These are phyloP conservation scores for Calonectria leucothoes DNA, from an alignment of 2,329 filamentous ascomycete genomes.

Conservation along the genomic window DNA sequence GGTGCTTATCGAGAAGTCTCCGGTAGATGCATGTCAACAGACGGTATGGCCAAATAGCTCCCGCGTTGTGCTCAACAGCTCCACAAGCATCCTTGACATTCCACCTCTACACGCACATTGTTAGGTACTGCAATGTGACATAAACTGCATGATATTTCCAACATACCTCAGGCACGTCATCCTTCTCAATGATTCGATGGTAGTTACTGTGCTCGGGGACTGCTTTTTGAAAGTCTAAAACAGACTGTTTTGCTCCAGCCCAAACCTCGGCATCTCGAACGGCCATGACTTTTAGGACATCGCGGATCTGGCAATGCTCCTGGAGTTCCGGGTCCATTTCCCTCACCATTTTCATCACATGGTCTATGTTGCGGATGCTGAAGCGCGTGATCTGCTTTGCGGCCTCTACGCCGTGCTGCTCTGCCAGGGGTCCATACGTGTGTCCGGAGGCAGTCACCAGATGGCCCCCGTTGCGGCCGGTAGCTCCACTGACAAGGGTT, in stretches of 20 bases:
- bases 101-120: slow-evolving; percentile 27
- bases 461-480: slow-evolving; percentile 46
- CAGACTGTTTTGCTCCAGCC: slow-evolving; percentile 26
- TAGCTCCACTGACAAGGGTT: slow-evolving; percentile 43
- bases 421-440: slow-evolving; percentile 47
- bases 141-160: background rate
- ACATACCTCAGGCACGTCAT: slow-evolving; percentile 33
- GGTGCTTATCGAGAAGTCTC: slow-evolving; percentile 47
- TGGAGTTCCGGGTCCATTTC: slow-evolving; percentile 26
- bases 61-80: slow-evolving; percentile 54
- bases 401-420: slow-evolving; percentile 44
- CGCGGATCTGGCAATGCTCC: slow-evolving; percentile 31
- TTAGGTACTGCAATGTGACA: background rate
- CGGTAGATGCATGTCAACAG: slow-evolving; percentile 56
- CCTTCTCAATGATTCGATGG: slow-evolving; percentile 31
- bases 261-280: slow-evolving; percentile 34
- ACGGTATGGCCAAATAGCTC: slow-evolving; percentile 61
- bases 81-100: slow-evolving; percentile 43
- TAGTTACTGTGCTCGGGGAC: slow-evolving; percentile 28
- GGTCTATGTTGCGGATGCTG: slow-evolving; percentile 51
- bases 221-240: slow-evolving; percentile 28
- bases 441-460: slow-evolving; percentile 49
- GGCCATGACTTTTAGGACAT: slow-evolving; percentile 34
- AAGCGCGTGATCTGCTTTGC: slow-evolving; percentile 56
- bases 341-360: slow-evolving; percentile 31